Conservation (phyloP, 108 stramenopile genomes). For the Cyclotella atomus region DNA sequence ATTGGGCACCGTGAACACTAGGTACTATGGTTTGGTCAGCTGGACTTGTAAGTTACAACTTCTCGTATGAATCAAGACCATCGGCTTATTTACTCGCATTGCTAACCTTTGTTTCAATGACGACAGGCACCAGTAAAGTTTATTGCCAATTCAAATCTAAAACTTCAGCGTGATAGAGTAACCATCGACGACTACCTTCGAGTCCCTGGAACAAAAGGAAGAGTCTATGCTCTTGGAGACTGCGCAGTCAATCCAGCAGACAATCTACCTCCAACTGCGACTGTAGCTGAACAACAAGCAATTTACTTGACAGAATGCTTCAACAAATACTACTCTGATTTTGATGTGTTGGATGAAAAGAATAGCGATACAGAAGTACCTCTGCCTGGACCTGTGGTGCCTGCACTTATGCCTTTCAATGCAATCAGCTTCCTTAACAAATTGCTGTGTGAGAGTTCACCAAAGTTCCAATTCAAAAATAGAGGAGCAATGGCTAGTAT, state of each 20-base stretch:
- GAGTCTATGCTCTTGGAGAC: constrained; percentile 96
- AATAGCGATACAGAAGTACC: constrained; percentile 44
- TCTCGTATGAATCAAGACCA: constrained; percentile 49
- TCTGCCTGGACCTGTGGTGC: constrained; percentile 55
- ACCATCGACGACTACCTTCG: constrained; percentile 89
- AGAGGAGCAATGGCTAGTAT: constrained; percentile 53
- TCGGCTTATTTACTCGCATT: constrained; percentile 1
- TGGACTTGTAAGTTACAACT: constrained; percentile 58
- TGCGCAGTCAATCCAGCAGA: constrained; percentile 61
- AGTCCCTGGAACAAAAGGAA: constrained; percentile 75
- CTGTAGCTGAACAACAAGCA: constrained; percentile 91
- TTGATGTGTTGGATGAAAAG: constrained; percentile 40
- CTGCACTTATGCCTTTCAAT: constrained; percentile 55
- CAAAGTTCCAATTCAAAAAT: constrained; percentile 60
- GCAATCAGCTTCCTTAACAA: constrained; percentile 47
- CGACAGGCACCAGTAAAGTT: constrained; percentile 35
- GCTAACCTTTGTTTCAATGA: no score
- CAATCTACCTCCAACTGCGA: constrained; percentile 89
- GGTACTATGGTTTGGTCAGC: constrained; percentile 92
- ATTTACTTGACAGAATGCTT: constrained; percentile 78
- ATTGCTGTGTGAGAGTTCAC: constrained; percentile 41
- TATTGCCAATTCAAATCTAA: constrained; percentile 39
- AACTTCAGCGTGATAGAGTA: constrained; percentile 68
- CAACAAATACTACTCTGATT: constrained; percentile 52
- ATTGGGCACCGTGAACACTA: neutral